phyloP scores from a whole-genome alignment of 2,329 filamentous ascomycete species.

The Fusarium neocosmosporiellum region DNA sequence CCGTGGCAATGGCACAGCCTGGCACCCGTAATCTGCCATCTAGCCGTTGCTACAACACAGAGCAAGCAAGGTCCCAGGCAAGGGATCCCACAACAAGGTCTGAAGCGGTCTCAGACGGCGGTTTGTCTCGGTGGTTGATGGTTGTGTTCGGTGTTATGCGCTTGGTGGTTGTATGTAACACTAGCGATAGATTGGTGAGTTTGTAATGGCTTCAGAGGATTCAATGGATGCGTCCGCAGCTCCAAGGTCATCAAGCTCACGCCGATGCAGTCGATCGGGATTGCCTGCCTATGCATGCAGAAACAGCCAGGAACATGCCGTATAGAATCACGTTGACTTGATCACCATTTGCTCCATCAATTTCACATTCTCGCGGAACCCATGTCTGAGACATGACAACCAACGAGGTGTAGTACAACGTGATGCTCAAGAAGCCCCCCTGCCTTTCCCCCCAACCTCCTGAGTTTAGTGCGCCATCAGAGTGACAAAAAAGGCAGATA shows the following conservation, averaged over 20 bases:
- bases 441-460: conserved; percentile 25
- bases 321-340: conserved; percentile 1
- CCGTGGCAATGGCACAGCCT: conserved; percentile 8
- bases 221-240: background rate
- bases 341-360: background rate
- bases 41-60: conserved; percentile 14
- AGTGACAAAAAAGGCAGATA: conserved; percentile 13
- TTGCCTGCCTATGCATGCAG: background rate
- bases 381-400: conserved; percentile 6
- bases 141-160: conserved; percentile 1
- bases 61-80: conserved; percentile 18
- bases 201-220: background rate
- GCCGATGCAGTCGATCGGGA: background rate
- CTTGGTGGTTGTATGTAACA: background rate
- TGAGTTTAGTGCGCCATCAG: conserved; percentile 23
- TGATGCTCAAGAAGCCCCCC: conserved; percentile 14
- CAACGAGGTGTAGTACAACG: conserved; percentile 14
- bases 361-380: background rate
- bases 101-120: conserved; percentile 28
- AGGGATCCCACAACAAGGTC: conserved; percentile 16
- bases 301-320: background rate
- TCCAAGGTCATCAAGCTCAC: background rate
- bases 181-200: background rate
- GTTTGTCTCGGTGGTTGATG: background rate
- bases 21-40: background rate